Base-by-base conservation (phyloP, 2,329 filamentous ascomycete genomes). In the Rutstroemia sydowiana region DNA sequence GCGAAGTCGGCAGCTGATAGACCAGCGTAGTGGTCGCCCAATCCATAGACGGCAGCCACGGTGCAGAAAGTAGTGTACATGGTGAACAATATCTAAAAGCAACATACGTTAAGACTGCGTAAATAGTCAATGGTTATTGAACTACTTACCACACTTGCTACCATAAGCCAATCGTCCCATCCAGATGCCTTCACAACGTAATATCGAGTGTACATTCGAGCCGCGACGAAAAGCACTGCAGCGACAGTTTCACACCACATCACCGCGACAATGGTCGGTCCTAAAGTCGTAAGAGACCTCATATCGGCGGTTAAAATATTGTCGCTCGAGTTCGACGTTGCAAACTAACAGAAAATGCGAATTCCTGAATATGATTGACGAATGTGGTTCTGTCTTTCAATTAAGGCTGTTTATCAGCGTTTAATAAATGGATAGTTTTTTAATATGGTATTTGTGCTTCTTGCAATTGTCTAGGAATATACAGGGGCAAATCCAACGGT, bases 191-290 rank as follows among this genome's bases (percentile, higher is more conserved):
- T 26, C 21, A 43, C 37, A 10, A 49, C 32, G 5, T 16, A 31
- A 23, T 34, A 26, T 20, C 47, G 37, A 23, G 47, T 49, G 30
- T 49, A 49, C 26, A 49, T 41, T n/a, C 47, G 23, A 16, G 36
- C 31, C 14, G 26, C 36, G 26, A 49, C 37, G 11, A 49, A 49
- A 4, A 42, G 3, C 3, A 20, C 28, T 23, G 47, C 47, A 20
- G 21, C 13, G 8, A 32, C 18, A 32, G 47, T 49, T 20, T 49
- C 16, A 18, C 21, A n/a, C 47, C 47, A 49, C 30, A 49, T 34
- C 37, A 49, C 47, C 28, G 21, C 30, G 39, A 49, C 42, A 8
- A 49, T 26, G 31, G 20, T 28, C 26, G 47, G 47, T 5, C 47
- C 47, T 18, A 49, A 20, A 32, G 8, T 37, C 34, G 37, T 10